A percentile compares a stretch with the other conserved stretches of the same genome.
These are phyloP conservation scores for Paulownia fortunei DNA, from an alignment of 257 asterid species.

Conservation along the genomic window DNA sequence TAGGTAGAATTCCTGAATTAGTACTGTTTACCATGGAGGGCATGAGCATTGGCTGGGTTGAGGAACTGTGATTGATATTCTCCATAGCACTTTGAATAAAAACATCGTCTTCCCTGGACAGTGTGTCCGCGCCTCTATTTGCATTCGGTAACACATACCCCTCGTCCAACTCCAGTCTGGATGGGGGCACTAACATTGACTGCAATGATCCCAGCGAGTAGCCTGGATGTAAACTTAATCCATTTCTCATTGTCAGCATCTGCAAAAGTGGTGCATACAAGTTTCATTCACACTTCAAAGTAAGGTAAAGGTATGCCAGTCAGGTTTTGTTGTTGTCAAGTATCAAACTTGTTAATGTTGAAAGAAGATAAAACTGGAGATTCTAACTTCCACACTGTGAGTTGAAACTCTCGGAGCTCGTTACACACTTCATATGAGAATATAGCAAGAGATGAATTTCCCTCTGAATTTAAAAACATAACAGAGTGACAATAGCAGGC, in stretches of 20 bases:
- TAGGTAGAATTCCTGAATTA: conserved; percentile 42
- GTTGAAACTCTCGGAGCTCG: too few relatives aligned
- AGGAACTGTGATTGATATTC: conserved; percentile 39
- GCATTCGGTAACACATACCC: conserved; percentile 46
- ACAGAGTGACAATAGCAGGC: too few relatives aligned
- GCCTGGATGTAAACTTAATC: conserved; percentile 65
- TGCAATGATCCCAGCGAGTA: conserved; percentile 56
- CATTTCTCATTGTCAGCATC: conserved; percentile 85
- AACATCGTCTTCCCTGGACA: conserved; percentile 41
- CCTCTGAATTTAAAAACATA: too few relatives aligned
- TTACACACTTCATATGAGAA: too few relatives aligned
- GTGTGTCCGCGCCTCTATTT: conserved; percentile 45
- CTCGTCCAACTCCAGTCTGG: conserved; percentile 52
- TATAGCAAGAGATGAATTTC: too few relatives aligned
- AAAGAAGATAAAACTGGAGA: too few relatives aligned
- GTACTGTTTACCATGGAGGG: conserved; percentile 38
- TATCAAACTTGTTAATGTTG: too few relatives aligned
- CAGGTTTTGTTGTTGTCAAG: too few relatives aligned
- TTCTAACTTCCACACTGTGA: too few relatives aligned
- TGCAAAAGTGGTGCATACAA: conserved; percentile 32
- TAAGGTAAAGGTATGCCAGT: not conserved
- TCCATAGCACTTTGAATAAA: conserved; percentile 48
- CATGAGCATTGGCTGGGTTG: conserved; percentile 42
- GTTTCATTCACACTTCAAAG: not conserved
- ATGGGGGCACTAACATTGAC: conserved; percentile 47